Conservation (phyloP, 768 basidiomycete genomes). For the Boletellus sp. region DNA sequence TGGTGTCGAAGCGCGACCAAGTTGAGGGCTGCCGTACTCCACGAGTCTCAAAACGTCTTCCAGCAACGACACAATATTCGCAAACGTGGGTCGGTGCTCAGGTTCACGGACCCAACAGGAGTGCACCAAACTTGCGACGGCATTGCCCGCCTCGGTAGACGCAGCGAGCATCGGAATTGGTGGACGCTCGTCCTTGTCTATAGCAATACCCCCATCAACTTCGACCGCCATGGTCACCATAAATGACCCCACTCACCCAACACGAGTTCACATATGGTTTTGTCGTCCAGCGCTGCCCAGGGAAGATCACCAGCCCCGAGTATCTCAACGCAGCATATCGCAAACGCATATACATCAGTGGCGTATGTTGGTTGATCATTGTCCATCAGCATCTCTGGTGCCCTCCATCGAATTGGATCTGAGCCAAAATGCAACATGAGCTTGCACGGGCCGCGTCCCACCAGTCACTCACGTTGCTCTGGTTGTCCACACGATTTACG, state of each 20-base stretch:
- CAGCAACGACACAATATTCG: constrained; percentile 43
- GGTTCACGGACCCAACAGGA: constrained; percentile 58
- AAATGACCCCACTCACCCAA: constrained; percentile 35
- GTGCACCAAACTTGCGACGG: constrained; percentile 43
- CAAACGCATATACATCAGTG: constrained; percentile 68
- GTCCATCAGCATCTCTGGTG: constrained; percentile 62
- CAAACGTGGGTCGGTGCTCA: constrained; percentile 49
- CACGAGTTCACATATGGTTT: constrained; percentile 48
- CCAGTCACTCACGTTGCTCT: constrained; percentile 40
- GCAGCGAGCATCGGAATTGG: constrained; percentile 37
- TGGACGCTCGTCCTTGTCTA: constrained; percentile 53
- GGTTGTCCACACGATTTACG: constrained; percentile 54
- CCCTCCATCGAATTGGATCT: constrained; percentile 69
- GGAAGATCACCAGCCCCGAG: constrained; percentile 59
- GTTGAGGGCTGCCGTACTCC: constrained; percentile 18
- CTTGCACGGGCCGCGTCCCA: neutral
- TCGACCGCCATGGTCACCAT: constrained; percentile 3
- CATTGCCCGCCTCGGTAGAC: constrained; percentile 31
- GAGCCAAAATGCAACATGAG: constrained; percentile 29
- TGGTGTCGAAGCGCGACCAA: neutral
- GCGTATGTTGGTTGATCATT: constrained; percentile 44
- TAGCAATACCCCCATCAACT: constrained; percentile 15
- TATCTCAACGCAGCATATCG: constrained; percentile 62
- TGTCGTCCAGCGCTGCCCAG: constrained; percentile 51
- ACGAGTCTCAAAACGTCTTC: constrained; percentile 41